These are phyloP conservation scores for Bremia lactucae DNA, from an alignment of 352 stramenopile genomes.

Conservation along the genomic window DNA sequence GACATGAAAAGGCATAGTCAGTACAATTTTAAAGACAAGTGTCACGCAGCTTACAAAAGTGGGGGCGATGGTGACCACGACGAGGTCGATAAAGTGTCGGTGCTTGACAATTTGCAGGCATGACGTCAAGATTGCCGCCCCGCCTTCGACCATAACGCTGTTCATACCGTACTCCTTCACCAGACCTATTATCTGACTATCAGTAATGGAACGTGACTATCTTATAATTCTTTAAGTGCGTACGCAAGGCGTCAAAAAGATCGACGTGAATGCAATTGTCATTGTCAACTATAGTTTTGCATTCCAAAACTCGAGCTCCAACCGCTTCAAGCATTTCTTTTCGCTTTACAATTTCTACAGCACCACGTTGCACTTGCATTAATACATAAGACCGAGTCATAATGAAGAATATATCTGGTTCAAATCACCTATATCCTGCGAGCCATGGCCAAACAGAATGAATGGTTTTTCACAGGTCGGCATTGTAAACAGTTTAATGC, in stretches of 20 bases:
- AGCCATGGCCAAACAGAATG: constrained; percentile 31
- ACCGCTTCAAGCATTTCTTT: constrained; percentile 29
- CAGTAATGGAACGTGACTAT: neutral
- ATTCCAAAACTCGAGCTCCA: constrained; percentile 38
- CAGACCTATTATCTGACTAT: too few species aligned
- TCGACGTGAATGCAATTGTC: constrained; percentile 30
- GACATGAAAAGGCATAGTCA: neutral
- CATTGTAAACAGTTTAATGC: constrained; percentile 73
- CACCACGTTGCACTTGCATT: neutral
- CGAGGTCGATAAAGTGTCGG: constrained; percentile 44
- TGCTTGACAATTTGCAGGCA: constrained; percentile 34
- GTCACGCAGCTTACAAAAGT: constrained; percentile 38
- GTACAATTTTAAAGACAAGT: neutral
- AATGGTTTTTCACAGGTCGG: constrained; percentile 56
- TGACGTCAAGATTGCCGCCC: constrained; percentile 61
- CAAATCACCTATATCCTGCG: constrained; percentile 18
- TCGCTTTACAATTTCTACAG: constrained; percentile 26
- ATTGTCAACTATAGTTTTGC: constrained; percentile 7
- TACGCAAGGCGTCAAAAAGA: constrained; percentile 52
- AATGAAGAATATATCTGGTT: neutral
- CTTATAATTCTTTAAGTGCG: neutral
- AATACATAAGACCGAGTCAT: too few species aligned
- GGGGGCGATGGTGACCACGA: constrained; percentile 71
- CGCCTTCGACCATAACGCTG: constrained; percentile 80
- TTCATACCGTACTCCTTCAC: constrained; percentile 29